Evolutionary conservation across 2,329 filamentous ascomycete genomes (phyloP), one percentile per base, ranked within the genome.

Genomic region (Chalaropsis ovoidea): DNA sequence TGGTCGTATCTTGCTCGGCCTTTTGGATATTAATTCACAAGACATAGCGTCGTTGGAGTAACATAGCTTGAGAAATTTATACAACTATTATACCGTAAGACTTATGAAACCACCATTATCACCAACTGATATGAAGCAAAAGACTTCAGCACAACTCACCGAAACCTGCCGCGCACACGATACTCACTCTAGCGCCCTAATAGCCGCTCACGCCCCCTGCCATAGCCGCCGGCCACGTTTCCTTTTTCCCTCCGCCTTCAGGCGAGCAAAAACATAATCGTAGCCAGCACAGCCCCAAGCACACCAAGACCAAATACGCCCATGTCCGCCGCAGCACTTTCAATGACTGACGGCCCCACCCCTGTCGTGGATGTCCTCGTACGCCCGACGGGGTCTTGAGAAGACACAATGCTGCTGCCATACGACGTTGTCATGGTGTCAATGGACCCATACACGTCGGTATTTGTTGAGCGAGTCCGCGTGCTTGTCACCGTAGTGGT

Each of bases 191-290:
- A 7, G 35, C 8, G 8, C 8, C 8, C 8, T 10, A 39, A 27
- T 13, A 6, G 27, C 47, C 47, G 3, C 11, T 24, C 47, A 52
- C 6, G 31, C 6, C 6, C 31, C 13, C 52, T 31, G 10, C 27
- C 41, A 58, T 54, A 3, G 39, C 45, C 49, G 10, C 11, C 43
- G 10, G 49, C 19, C 4, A 17, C 27, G 10, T 1, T 27, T 31
- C 3, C 19, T n/a, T 24, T 13, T 22, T 45, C 10, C 22, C 10
- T 31, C 19, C 31, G 27, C 13, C 17, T 35, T 65, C 58, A 65
- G 17, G 54, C 65, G 7, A 54, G 58, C 22, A 61, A 35, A 62
- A 62, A 64, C 42, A 67, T 62, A 10, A 52, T 7, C 2, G 61
- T 49, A 6, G 54, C 62, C 39, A 67, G 13, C 19, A 62, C 35